These are phyloP conservation scores for Wickerhamiella parazyma DNA, from an alignment of 805 yeast genomes.

Conservation along the genomic window DNA sequence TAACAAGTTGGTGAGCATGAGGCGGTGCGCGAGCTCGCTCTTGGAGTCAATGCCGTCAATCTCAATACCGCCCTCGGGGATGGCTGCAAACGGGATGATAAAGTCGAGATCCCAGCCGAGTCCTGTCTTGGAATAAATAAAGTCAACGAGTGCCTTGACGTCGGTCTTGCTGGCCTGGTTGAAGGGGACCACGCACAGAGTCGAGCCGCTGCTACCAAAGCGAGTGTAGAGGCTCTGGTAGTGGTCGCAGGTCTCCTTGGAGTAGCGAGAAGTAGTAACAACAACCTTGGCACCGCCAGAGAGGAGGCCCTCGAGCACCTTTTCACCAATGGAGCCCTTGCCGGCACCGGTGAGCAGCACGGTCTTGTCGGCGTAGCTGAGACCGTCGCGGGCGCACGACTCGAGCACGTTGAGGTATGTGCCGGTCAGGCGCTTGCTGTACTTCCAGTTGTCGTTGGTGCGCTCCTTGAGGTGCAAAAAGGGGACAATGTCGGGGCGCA, in stretches of 20 bases:
- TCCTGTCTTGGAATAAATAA: conserved; percentile 49
- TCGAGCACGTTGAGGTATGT: conserved; percentile 81
- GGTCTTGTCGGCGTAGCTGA: conserved; percentile 73
- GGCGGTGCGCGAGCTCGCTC: conserved; percentile 96
- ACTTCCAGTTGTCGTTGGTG: conserved; percentile 64
- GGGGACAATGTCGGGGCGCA: conserved; percentile 61
- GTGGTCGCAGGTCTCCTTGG: conserved; percentile 86
- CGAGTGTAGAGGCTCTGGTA: conserved; percentile 89
- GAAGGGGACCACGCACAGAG: conserved; percentile 93
- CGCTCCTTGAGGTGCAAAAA: conserved; percentile 85
- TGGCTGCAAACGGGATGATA: conserved; percentile 95
- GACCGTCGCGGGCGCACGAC: conserved; percentile 87
- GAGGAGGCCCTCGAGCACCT: conserved; percentile 82
- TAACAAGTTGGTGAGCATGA: conserved; percentile 90
- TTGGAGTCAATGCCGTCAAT: conserved; percentile 83
- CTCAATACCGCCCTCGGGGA: conserved; percentile 97
- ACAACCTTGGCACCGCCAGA: conserved; percentile 97
- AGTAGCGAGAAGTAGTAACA: conserved; percentile 92
- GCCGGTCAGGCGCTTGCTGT: conserved; percentile 66
- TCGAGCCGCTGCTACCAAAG: conserved; percentile 84
- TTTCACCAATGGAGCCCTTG: conserved; percentile 97
- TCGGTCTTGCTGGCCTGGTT: conserved; percentile 96
- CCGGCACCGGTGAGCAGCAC: conserved; percentile 97
- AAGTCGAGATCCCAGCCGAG: conserved; percentile 97
- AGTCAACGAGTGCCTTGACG: conserved; percentile 70